Base-by-base conservation (phyloP, 805 yeast genomes). In the Nakazawaea wickerhamii region DNA sequence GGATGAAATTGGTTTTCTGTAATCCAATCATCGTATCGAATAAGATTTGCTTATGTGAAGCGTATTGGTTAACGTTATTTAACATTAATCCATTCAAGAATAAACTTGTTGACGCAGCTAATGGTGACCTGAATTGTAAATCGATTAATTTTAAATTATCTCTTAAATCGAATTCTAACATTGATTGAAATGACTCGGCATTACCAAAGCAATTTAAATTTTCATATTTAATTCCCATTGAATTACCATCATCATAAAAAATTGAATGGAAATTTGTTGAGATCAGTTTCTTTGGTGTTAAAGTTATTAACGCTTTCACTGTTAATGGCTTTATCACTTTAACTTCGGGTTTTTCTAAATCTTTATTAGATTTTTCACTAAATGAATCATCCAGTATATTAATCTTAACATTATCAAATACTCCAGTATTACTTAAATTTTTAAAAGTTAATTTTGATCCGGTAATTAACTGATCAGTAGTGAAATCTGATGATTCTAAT, bases 141-240 rank as follows among this genome's bases (percentile, higher is more conserved):
- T 74, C 84, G 51, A 70, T 68, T 53, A 57, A 61, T 67, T 79
- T 51, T 65, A 67, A 65, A 49, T 68, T 65, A 48, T 63, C 63
- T 54, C 68, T 68, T 36, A 65, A 52, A 50, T 71, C 68, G 46
- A 68, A 60, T 45, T 46, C 56, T 48, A 76, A 70, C 46, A 79
- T 79, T 13, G 79, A 47, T 13, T 73, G 64, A 13, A 84, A 51
- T 5, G 64, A 63, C 55, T 83, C 90, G 13, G 84, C 88, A n/a
- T 81, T 82, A 4, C 85, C 88, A 49, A 81, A 71, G 7, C 75
- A 63, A 54, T 82, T 82, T 47, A 64, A 62, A 48, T 71, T 65
- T 2, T 60, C 49, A 47, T 64, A 67, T 36, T 59, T 57, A 20
- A 63, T 43, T 15, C 59, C 61, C 25, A 62, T 44, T 5, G 64